Evolutionary conservation across 208 protist genomes (phyloP), one percentile per base, ranked within the genome.

Genomic region (Leptomonas seymouri): DNA sequence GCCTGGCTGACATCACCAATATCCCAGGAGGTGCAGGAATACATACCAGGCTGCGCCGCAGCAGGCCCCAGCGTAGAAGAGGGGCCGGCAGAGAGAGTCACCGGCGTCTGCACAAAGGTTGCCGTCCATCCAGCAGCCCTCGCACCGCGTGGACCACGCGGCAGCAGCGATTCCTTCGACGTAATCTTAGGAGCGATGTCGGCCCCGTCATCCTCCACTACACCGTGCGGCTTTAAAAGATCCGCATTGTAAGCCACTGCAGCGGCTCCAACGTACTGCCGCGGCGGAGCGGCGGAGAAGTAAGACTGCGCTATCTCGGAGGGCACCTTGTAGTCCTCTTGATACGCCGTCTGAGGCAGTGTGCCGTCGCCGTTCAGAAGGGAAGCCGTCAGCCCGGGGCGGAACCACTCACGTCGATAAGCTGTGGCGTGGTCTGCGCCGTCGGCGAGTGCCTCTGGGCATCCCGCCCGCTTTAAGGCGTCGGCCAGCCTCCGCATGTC

Each of bases 131-230:
- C 49, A 42, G 25, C 28, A 41, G 62, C 23, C 31, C 18, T 27
- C n/a, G n/a, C n/a, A n/a, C n/a, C n/a, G n/a, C n/a, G n/a, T n/a
- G n/a, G n/a, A 28, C 54, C 55, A 36, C 51, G 58, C 25, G 81
- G 80, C 57, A 89, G 69, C 34, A 90, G 76, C 3, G 84, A 86
- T 48, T 87, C 85, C 46, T 60, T 81, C 23, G 71, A 78, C 11
- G 86, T 92, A 49, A 95, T 91, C 67, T 95, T 93, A 12, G 84
- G 85, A 6, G 85, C 56, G 41, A 95, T 56, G 48, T 85, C 81
- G 14, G 62, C 71, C 27, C 80, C 83, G n/a, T 85, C 77, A 5
- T 84, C 80, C 36, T 85, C 79, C 1, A 58, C 36, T 0, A 75
- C 72, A 7, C 49, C 58, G 34, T 80, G 55, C 30, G 80, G 80